Evolutionary conservation across 2,329 filamentous ascomycete species (phyloP).

Genomic region (Zasmidium citrigriseum): DNA sequence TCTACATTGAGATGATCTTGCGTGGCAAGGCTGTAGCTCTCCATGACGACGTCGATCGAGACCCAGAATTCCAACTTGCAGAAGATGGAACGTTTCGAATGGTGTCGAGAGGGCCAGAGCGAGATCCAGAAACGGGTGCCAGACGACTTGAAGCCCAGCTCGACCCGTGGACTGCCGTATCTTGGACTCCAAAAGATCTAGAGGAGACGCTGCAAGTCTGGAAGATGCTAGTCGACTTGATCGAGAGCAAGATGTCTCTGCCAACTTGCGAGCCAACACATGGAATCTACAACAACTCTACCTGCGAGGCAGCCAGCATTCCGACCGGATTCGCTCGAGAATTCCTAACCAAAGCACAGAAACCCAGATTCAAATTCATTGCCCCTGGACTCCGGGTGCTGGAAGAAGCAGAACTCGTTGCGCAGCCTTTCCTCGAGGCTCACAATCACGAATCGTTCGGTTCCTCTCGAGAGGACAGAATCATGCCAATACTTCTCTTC

Average conservation of each 20-base stretch:
- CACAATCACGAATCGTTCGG: neutral
- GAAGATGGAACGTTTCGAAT: neutral
- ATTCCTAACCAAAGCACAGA: constrained; percentile 12
- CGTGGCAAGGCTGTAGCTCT: constrained; percentile 13
- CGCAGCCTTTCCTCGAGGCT: neutral
- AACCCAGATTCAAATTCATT: constrained; percentile 12
- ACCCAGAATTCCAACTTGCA: neutral
- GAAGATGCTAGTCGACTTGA: constrained; percentile 6
- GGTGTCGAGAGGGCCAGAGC: neutral
- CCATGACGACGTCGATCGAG: constrained; percentile 4
- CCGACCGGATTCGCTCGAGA: constrained; percentile 13
- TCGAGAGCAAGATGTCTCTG: constrained; percentile 3
- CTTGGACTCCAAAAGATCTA: constrained; percentile 14
- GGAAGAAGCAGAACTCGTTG: neutral
- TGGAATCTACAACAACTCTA: constrained; percentile 6
- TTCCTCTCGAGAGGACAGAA: neutral
- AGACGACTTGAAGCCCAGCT: neutral
- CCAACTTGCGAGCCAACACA: neutral
- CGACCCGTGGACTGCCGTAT: constrained; percentile 11
- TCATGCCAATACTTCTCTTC: constrained; percentile 17
- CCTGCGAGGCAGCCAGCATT: constrained; percentile 2
- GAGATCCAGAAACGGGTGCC: neutral
- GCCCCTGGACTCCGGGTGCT: constrained; percentile 13
- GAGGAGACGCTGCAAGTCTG: constrained; percentile 10
- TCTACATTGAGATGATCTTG: constrained; percentile 20